Conservation (phyloP, 2,329 filamentous ascomycete species). For the Aspergillus pseudoviridinutans region DNA sequence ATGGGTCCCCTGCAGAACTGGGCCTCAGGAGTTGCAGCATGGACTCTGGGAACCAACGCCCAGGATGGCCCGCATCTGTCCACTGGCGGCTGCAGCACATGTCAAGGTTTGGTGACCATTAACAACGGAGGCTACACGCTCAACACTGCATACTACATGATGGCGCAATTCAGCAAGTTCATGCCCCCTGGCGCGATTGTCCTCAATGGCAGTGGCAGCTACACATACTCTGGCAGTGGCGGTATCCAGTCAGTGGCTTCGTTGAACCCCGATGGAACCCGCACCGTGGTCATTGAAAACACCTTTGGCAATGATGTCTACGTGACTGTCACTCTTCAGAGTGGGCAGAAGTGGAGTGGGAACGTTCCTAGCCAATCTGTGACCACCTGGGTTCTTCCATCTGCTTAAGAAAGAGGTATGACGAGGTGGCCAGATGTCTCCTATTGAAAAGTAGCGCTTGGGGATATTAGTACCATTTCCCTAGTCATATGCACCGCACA, state of each 20-base stretch:
- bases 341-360: constrained; percentile 25
- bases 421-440: no score
- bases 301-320: constrained; percentile 46
- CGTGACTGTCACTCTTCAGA: constrained; percentile 26
- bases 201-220: constrained; percentile 43
- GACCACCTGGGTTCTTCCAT: constrained; percentile 27
- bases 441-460: no score
- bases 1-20: constrained; percentile 30
- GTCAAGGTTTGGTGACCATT: constrained; percentile 25
- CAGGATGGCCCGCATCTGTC: constrained; percentile 25
- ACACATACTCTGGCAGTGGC: constrained; percentile 36
- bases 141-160: constrained; percentile 51
- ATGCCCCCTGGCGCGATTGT: constrained; percentile 46
- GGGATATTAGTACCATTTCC: no score
- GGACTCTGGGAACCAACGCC: constrained; percentile 27
- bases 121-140: constrained; percentile 42
- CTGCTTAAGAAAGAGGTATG: neutral
- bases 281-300: constrained; percentile 48
- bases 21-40: constrained; percentile 27
- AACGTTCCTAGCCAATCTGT: constrained; percentile 26
- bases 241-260: constrained; percentile 45
- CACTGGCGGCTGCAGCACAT: constrained; percentile 25
- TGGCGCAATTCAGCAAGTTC: constrained; percentile 51
- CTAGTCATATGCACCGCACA: no score
- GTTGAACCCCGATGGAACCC: constrained; percentile 45